Conservation (phyloP, 2,329 filamentous ascomycete species). For the Verticillium albo-atrum region DNA sequence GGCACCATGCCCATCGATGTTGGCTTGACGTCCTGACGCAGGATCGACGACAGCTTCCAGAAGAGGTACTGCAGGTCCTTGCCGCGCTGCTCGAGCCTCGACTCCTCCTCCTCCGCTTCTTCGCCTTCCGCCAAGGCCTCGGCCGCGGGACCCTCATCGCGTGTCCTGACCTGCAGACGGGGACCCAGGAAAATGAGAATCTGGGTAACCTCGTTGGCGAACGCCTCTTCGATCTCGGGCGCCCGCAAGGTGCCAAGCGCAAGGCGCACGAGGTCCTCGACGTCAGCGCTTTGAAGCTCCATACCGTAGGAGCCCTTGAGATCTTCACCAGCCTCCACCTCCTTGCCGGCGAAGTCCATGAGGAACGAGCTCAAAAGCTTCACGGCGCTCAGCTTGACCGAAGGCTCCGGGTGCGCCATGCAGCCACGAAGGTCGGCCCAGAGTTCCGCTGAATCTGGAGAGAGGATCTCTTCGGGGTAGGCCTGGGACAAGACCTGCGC, state of each 20-base stretch:
- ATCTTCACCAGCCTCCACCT: slow-evolving; percentile 49
- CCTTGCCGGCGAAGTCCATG: slow-evolving; percentile 67
- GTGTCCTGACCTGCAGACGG: slow-evolving; percentile 32
- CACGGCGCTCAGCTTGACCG: slow-evolving; percentile 73
- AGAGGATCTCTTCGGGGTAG: slow-evolving; percentile 60
- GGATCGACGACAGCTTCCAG: slow-evolving; percentile 69
- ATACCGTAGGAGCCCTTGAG: slow-evolving; percentile 69
- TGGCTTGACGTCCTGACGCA: slow-evolving; percentile 69
- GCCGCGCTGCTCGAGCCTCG: slow-evolving; percentile 17
- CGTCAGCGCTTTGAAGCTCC: slow-evolving; percentile 57
- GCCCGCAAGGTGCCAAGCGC: slow-evolving; percentile 53
- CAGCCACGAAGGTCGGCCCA: slow-evolving; percentile 68
- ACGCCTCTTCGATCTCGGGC: slow-evolving; percentile 59
- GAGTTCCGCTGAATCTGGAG: slow-evolving; percentile 53
- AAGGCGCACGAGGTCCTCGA: slow-evolving; percentile 53
- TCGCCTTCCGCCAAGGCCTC: slow-evolving; percentile 38
- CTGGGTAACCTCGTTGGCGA: slow-evolving; percentile 75
- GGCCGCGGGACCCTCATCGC: slow-evolving; percentile 27
- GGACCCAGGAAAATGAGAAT: slow-evolving; percentile 79
- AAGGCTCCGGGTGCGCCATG: slow-evolving; percentile 66
- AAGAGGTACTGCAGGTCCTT: slow-evolving; percentile 68
- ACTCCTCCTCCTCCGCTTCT: slow-evolving; percentile 28
- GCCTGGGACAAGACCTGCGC: slow-evolving; percentile 63
- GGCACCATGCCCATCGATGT: slow-evolving; percentile 61
- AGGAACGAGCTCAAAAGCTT: slow-evolving; percentile 74